These are phyloP conservation scores for Mortierella sp. DNA, from an alignment of 371 early-diverging fungal species.

Conservation along the genomic window DNA sequence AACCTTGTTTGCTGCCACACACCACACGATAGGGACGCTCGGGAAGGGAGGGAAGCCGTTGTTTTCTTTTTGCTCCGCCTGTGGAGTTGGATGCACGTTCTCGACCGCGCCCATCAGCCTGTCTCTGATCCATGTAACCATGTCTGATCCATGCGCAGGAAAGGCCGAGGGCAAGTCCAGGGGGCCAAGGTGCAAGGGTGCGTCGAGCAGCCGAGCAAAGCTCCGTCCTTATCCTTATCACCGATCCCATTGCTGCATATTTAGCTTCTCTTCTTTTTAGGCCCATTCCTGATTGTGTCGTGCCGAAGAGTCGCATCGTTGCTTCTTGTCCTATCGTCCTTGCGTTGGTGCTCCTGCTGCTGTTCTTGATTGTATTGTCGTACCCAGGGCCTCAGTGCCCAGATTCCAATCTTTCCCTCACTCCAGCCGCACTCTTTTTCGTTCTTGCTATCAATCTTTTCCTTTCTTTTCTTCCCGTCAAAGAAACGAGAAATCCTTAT, in stretches of 20 bases:
- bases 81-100: constrained; percentile 61
- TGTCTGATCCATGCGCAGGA: neutral
- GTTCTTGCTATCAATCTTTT: neutral
- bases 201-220: neutral
- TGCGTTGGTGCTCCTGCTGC: neutral
- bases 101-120: constrained; percentile 89
- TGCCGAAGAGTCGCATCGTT: too few relatives aligned
- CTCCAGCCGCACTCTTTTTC: neutral
- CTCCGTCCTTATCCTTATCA: neutral
- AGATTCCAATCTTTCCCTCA: neutral
- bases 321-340: neutral
- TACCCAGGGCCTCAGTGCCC: neutral
- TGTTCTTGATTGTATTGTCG: neutral
- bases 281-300: neutral
- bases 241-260: neutral
- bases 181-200: too few relatives aligned
- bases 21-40: constrained; percentile 8
- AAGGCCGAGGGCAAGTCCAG: too few relatives aligned
- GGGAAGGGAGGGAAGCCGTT: neutral
- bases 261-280: neutral
- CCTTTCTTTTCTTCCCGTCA: neutral
- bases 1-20: neutral
- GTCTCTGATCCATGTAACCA: constrained; percentile 78
- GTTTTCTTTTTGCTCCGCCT: neutral
- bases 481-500: neutral